Evolutionary conservation across 345 rosid species (phyloP), one percentile per base, ranked within the genome.

Genomic region (Euclidium syriacum): DNA sequence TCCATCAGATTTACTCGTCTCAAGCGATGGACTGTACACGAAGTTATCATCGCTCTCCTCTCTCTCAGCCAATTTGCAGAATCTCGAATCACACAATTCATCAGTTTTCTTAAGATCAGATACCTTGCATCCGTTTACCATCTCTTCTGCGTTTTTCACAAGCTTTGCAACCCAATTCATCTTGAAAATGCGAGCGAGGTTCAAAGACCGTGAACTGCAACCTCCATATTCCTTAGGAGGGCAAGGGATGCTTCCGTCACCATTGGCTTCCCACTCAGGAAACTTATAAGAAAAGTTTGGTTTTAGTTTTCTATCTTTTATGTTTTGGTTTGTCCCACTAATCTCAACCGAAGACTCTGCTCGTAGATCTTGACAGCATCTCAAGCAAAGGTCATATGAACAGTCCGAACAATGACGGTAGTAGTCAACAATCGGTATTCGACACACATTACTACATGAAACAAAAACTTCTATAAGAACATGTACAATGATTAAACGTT

Each of bases 111-210:
- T 66, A 40, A 53, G 55, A 70, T 74, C 78, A 66, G 68, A 42
- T 61, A 86, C 83, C 77, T 72, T 83, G 71, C 97, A 94, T 56
- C 99, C 92, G 55, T 66, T 71, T 59, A 88, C 97, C 90, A 94
- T 80, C 76, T 94, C 97, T 75, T 94, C 99, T 46, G 81, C 89
- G 58, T 86, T 90, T 72, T 90, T 94, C 56, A 88, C 96, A 71
- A 90, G 89, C 67, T 88, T 90, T 40, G 99, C 96, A 67, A 88
- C 94, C 99, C 97, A 95, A 57, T 87, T 95, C 95, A 90, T 90
- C 85, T 95, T 95, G 64, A 90, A 90, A 60, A 88, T 95, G 69
- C 95, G 85, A 48, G 83, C 79, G 17, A 95, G 85, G 62, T 79
- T 84, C 75, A 90, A 69, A 61, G 90, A 75, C 18, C 32, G 71